phyloP scores from a whole-genome alignment of 306 rosid genomes.

The Vicia faba region DNA sequence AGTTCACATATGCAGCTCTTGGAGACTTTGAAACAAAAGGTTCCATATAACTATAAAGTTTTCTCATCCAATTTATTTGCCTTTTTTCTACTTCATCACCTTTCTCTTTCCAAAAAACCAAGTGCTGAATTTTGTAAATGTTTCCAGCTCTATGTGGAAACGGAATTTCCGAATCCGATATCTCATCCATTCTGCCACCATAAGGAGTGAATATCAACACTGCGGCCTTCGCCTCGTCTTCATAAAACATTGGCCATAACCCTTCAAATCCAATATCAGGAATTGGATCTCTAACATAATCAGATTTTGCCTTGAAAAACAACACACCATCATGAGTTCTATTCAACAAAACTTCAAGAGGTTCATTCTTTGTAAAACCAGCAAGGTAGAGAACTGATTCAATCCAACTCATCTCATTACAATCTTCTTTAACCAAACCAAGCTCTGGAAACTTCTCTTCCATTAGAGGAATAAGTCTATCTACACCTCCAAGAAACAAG shows the following conservation, averaged over 20 bases:
- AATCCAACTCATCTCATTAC: slow-evolving; percentile 36
- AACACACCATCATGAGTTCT: slow-evolving; percentile 3
- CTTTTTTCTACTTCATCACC: slow-evolving; percentile 8
- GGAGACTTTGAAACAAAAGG: slow-evolving; percentile 41
- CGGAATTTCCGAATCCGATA: slow-evolving; percentile 37
- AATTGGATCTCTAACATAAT: slow-evolving; percentile 35
- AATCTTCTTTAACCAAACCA: slow-evolving; percentile 32
- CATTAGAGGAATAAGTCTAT: slow-evolving; percentile 39
- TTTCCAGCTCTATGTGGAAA: slow-evolving; percentile 38
- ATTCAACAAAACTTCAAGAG: slow-evolving; percentile 34
- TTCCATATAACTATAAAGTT: slow-evolving; percentile 34
- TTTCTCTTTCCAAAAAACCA: slow-evolving; percentile 22
- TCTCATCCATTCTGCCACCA: slow-evolving; percentile 47
- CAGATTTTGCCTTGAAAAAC: slow-evolving; percentile 40
- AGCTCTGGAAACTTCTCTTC: slow-evolving; percentile 43
- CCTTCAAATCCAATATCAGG: slow-evolving; percentile 32
- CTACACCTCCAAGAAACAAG: slow-evolving; percentile 44
- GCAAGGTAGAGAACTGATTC: slow-evolving; percentile 7
- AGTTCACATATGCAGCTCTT: slow-evolving; percentile 38
- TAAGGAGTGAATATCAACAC: slow-evolving; percentile 19
- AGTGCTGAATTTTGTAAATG: slow-evolving; percentile 32
- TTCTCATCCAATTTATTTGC: slow-evolving; percentile 31
- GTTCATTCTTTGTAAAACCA: slow-evolving; percentile 6
- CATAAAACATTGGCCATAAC: slow-evolving; percentile 27
- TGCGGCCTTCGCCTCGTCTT: neutral